phyloP scores from a whole-genome alignment of 2,329 filamentous ascomycete genomes.

The Calonectria multiphialidica region DNA sequence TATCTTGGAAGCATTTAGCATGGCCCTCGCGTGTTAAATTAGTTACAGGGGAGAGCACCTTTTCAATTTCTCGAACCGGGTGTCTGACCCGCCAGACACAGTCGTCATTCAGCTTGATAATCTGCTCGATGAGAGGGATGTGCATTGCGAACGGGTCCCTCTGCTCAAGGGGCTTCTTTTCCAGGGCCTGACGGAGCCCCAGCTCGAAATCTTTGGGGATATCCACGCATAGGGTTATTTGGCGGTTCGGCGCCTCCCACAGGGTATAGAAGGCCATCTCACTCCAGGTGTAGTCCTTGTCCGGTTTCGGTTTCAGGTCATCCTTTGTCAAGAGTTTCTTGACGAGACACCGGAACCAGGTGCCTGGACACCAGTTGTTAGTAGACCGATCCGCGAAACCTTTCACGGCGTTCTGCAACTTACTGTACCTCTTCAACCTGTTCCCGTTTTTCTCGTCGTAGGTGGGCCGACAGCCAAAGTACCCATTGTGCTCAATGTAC shows the following conservation, averaged over 20 bases:
- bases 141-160: slow-evolving; percentile 3
- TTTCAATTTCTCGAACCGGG: slow-evolving; percentile 7
- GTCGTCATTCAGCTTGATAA: slow-evolving; percentile 1
- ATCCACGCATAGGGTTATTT: not conserved
- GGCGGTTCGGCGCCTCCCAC: not conserved
- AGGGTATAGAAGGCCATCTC: slow-evolving; percentile 12
- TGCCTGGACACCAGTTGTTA: not conserved
- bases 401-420: not conserved
- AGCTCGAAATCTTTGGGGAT: not conserved
- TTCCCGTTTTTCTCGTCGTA: not conserved
- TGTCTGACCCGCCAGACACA: slow-evolving; percentile 1
- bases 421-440: not conserved
- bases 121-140: not conserved
- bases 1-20: not conserved
- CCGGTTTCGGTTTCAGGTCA: not conserved
- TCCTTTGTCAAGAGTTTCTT: not conserved
- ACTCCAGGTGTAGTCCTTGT: not conserved
- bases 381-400: too few relatives aligned
- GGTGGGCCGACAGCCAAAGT: slow-evolving; percentile 12
- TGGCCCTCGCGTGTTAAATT: not conserved
- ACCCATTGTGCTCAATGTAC: slow-evolving; percentile 8
- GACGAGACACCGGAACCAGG: slow-evolving; percentile 11
- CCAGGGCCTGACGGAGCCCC: not conserved
- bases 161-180: not conserved
- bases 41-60: not conserved